These are phyloP conservation scores for Neolentinus lepideus DNA, from an alignment of 1,284 basidiomycete species.

Conservation along the genomic window DNA sequence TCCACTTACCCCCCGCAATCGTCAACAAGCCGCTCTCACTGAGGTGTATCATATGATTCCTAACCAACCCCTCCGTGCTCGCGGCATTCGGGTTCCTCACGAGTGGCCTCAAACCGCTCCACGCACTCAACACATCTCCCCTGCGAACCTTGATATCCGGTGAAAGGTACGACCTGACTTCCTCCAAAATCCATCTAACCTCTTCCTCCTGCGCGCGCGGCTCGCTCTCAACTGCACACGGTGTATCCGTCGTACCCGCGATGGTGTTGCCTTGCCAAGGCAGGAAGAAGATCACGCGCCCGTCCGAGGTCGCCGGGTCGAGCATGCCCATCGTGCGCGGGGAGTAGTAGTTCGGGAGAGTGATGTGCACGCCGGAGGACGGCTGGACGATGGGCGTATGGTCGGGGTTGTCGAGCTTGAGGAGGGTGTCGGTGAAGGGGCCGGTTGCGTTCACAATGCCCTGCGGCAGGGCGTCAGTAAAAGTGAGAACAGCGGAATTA, in stretches of 20 bases:
- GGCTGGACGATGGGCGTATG: slow-evolving; percentile 88
- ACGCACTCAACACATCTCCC: slow-evolving; percentile 95
- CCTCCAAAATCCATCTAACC: slow-evolving; percentile 94
- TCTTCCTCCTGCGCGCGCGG: slow-evolving; percentile 90
- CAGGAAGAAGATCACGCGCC: slow-evolving; percentile 97
- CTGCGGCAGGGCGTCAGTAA: slow-evolving; percentile 22
- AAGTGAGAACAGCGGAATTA: not conserved
- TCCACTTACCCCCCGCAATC: slow-evolving; percentile 98
- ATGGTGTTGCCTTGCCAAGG: slow-evolving; percentile 99
- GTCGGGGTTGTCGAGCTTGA: slow-evolving; percentile 79
- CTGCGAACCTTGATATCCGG: slow-evolving; percentile 92
- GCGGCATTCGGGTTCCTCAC: slow-evolving; percentile 78
- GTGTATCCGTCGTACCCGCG: slow-evolving; percentile 93
- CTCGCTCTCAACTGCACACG: slow-evolving; percentile 71
- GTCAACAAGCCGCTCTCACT: slow-evolving; percentile 81
- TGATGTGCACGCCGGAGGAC: slow-evolving; percentile 93
- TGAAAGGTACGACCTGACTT: slow-evolving; percentile 83
- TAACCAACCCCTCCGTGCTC: slow-evolving; percentile 84
- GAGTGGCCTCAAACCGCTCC: slow-evolving; percentile 88
- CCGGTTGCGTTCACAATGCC: slow-evolving; percentile 97
- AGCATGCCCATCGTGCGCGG: slow-evolving; percentile 94
- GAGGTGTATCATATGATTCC: slow-evolving; percentile 93
- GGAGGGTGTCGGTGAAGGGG: slow-evolving; percentile 85
- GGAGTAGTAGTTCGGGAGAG: slow-evolving; percentile 95
- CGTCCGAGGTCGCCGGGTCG: slow-evolving; percentile 93